A percentile compares a stretch with the other conserved stretches of the same genome.
Evolutionary conservation across 2,329 filamentous ascomycete species (phyloP).

Genomic region (Colletotrichum graminicola): DNA sequence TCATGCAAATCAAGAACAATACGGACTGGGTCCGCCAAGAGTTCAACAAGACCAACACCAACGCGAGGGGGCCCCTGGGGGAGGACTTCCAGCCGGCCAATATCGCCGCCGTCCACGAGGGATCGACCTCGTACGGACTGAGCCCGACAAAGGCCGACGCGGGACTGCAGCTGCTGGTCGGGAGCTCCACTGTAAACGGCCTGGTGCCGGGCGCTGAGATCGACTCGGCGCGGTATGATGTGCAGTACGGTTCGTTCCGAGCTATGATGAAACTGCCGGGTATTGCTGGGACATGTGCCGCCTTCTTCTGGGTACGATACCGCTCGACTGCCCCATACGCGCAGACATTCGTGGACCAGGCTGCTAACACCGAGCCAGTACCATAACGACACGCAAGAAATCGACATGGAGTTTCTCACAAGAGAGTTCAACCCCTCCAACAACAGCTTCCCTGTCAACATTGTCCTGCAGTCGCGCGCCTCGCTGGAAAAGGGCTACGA

Average conservation of each 20-base stretch:
- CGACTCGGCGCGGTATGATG: constrained; percentile 69
- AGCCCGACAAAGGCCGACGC: constrained; percentile 59
- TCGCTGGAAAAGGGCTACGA: constrained; percentile 72
- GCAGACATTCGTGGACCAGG: background rate
- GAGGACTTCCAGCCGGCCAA: constrained; percentile 72
- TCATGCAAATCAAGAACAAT: constrained; percentile 61
- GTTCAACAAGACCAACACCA: constrained; percentile 73
- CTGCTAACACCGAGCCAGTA: constrained; percentile 63
- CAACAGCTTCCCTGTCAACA: constrained; percentile 72
- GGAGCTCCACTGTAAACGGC: constrained; percentile 57
- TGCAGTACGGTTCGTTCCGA: constrained; percentile 78
- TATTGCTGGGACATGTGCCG: constrained; percentile 76
- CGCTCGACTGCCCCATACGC: background rate
- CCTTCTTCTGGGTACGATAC: constrained; percentile 79
- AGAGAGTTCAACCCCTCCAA: constrained; percentile 67
- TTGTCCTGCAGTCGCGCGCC: constrained; percentile 78
- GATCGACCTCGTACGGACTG: constrained; percentile 55
- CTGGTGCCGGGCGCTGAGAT: constrained; percentile 75
- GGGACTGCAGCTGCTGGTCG: constrained; percentile 70
- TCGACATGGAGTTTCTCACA: constrained; percentile 85
- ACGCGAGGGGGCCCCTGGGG: constrained; percentile 73
- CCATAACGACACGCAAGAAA: constrained; percentile 82
- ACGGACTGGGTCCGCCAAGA: constrained; percentile 75
- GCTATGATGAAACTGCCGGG: constrained; percentile 74
- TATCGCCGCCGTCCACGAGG: constrained; percentile 61